Evolutionary conservation across 2,329 filamentous ascomycete genomes (phyloP).

Genomic region (Exserohilum rostratum): DNA sequence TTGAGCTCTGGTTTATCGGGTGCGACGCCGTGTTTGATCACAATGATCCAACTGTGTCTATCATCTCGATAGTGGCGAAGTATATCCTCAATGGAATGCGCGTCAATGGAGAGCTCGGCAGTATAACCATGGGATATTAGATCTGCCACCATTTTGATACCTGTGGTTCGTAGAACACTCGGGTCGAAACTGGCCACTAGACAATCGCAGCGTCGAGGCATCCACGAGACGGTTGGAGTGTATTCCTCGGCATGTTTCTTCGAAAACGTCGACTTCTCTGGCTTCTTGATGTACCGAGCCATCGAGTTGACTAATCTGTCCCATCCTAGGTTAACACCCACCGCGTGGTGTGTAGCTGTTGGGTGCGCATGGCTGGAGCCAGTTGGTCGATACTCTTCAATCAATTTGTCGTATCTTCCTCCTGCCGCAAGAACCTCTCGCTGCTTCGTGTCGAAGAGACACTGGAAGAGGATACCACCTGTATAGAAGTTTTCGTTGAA

Average conservation of each 20-base stretch:
- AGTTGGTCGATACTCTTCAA: constrained; percentile 80
- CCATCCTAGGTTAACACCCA: constrained; percentile 91
- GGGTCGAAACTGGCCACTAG: constrained; percentile 88
- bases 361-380: constrained; percentile 61
- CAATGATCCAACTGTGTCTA: constrained; percentile 83
- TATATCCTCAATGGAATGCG: constrained; percentile 79
- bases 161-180: constrained; percentile 73
- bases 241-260: constrained; percentile 72
- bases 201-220: constrained; percentile 73
- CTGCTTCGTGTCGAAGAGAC: constrained; percentile 82
- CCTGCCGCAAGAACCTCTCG: constrained; percentile 88
- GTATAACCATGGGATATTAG: constrained; percentile 86
- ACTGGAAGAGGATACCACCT: constrained; percentile 83
- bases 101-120: constrained; percentile 83
- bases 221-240: constrained; percentile 45
- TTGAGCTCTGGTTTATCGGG: constrained; percentile 66
- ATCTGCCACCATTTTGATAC: constrained; percentile 76
- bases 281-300: constrained; percentile 56
- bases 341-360: constrained; percentile 68
- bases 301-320: constrained; percentile 75
- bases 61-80: constrained; percentile 77
- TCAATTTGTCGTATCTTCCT: constrained; percentile 88
- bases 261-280: constrained; percentile 62
- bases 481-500: constrained; percentile 91
- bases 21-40: constrained; percentile 77